Conservation (phyloP, 2,329 filamentous ascomycete species). For the Annulohypoxylon truncatum region DNA sequence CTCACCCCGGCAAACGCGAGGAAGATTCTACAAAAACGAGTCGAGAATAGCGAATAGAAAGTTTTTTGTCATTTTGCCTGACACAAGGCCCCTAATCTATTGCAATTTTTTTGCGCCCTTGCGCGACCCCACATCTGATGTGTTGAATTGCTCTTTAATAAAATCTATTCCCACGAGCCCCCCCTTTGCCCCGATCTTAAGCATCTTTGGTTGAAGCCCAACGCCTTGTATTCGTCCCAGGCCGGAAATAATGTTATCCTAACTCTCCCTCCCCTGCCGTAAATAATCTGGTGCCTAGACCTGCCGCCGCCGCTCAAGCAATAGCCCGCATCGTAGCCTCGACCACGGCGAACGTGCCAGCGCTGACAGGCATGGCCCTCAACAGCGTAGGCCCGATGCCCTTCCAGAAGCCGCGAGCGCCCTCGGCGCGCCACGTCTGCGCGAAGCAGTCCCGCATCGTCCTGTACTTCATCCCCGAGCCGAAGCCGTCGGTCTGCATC, state of each 20-base stretch:
- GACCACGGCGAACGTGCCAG: conserved; percentile 93
- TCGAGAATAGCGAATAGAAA: conserved; percentile 67
- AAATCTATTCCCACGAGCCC: conserved; percentile 21
- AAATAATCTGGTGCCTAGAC: background rate
- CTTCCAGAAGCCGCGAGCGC: conserved; percentile 90
- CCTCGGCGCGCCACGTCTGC: conserved; percentile 82
- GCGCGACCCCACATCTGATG: conserved; percentile 7
- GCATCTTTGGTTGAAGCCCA: conserved; percentile 36
- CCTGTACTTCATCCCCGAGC: conserved; percentile 74
- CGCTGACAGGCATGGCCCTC: conserved; percentile 96
- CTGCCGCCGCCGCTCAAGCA: conserved; percentile 51
- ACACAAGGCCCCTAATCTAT: conserved; percentile 27
- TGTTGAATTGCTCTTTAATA: conserved; percentile 40
- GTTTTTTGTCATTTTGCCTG: conserved; percentile 5
- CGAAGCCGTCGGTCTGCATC: conserved; percentile 98
- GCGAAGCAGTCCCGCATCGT: conserved; percentile 91
- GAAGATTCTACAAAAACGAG: conserved; percentile 72
- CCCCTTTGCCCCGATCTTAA: background rate
- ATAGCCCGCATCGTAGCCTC: conserved; percentile 74
- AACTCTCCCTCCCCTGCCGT: background rate
- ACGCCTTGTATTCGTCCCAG: conserved; percentile 20
- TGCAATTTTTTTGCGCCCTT: conserved; percentile 15
- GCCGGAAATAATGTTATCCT: background rate
- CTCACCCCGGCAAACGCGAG: conserved; percentile 74
- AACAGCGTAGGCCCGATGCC: conserved; percentile 90